Conservation (phyloP, 164 flowering plant species). For the Macadamia integrifolia region DNA sequence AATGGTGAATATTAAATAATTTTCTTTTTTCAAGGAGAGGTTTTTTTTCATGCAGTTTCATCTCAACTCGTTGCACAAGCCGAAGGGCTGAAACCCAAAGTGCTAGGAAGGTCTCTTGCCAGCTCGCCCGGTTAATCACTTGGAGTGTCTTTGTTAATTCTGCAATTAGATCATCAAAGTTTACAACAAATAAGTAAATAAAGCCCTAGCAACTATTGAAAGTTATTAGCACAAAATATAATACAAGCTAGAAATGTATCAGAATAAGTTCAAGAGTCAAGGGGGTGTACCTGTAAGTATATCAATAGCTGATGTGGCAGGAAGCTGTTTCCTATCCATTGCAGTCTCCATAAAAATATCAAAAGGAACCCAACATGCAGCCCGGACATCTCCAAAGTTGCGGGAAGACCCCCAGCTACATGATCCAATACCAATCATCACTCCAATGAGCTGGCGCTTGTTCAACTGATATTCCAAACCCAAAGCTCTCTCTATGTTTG, state of each 20-base stretch:
- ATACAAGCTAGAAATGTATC: neutral
- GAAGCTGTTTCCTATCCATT: constrained; percentile 64
- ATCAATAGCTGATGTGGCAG: constrained; percentile 42
- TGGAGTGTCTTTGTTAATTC: constrained; percentile 53
- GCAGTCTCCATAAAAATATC: constrained; percentile 66
- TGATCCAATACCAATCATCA: constrained; percentile 41
- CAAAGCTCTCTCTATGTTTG: constrained; percentile 34
- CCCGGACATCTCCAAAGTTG: constrained; percentile 34
- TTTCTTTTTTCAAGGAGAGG: constrained; percentile 8
- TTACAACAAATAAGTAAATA: neutral
- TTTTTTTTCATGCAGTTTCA: constrained; percentile 4
- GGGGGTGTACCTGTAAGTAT: constrained; percentile 42
- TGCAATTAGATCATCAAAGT: constrained; percentile 24
- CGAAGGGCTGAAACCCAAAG: constrained; percentile 85
- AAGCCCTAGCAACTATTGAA: neutral
- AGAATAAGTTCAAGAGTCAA: neutral
- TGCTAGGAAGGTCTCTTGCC: constrained; percentile 89
- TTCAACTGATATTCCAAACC: constrained; percentile 42
- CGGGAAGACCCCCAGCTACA: constrained; percentile 27
- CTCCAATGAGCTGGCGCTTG: constrained; percentile 38
- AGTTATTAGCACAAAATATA: neutral
- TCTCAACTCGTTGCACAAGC: constrained; percentile 84
- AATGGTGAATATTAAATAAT: constrained; percentile 10
- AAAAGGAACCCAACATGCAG: constrained; percentile 58
- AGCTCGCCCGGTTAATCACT: constrained; percentile 63